Evolutionary conservation across 140 eudicot species (phyloP).

Genomic region (Cichorium intybus): DNA sequence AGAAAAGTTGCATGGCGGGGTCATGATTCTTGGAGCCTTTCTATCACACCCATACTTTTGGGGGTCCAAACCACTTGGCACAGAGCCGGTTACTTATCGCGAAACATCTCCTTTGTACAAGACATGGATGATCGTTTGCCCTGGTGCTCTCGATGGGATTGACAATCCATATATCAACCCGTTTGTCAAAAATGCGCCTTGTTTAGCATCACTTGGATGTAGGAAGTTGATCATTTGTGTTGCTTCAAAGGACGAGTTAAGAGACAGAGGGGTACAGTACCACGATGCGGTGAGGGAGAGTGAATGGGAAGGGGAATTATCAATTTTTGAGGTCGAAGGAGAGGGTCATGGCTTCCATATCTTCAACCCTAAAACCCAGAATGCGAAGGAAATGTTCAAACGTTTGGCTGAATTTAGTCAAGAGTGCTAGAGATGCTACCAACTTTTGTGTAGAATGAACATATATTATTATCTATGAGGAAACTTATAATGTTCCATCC

Average conservation of each 20-base stretch:
- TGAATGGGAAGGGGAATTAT: constrained; percentile 51
- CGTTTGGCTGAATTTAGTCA: constrained; percentile 43
- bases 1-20: constrained; percentile 22
- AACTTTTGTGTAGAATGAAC: background rate
- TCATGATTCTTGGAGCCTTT: constrained; percentile 40
- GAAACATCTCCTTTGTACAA: constrained; percentile 16
- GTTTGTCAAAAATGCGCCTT: constrained; percentile 32
- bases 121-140: constrained; percentile 36
- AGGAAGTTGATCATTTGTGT: constrained; percentile 40
- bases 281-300: constrained; percentile 40
- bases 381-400: constrained; percentile 40
- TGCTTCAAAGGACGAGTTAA: constrained; percentile 42
- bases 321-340: constrained; percentile 43
- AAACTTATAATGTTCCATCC: background rate
- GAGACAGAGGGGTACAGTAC: constrained; percentile 42
- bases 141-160: constrained; percentile 32
- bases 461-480: background rate
- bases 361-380: constrained; percentile 25
- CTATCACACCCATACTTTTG: constrained; percentile 44
- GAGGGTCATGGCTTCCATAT: constrained; percentile 60
- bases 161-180: constrained; percentile 50
- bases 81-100: constrained; percentile 16
- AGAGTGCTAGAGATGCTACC: background rate
- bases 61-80: constrained; percentile 35
- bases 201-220: constrained; percentile 36